Percentiles rank a stretch among this genome's conserved stretches.
phyloP scores from a whole-genome alignment of 495 filamentous ascomycete species.

The Xylaria venustula region DNA sequence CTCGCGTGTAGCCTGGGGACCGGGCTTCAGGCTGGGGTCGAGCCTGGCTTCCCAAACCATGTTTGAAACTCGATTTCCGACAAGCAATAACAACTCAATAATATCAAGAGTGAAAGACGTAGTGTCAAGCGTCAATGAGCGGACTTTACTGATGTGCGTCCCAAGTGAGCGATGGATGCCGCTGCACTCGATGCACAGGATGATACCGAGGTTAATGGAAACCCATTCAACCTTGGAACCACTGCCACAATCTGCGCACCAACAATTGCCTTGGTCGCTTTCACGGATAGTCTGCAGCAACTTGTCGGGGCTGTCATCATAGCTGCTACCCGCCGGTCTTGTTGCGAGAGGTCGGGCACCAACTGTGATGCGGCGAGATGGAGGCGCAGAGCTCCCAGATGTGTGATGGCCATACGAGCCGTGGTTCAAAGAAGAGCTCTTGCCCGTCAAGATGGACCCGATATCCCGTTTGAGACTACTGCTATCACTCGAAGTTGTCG shows the following conservation, averaged over 20 bases:
- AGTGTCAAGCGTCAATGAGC: conserved; percentile 92
- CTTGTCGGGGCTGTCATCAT: conserved; percentile 74
- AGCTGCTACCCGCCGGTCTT: conserved; percentile 65
- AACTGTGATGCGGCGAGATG: conserved; percentile 80
- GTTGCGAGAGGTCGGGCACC: conserved; percentile 75
- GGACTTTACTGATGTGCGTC: conserved; percentile 96
- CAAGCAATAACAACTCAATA: conserved; percentile 85
- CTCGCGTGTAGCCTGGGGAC: conserved; percentile 75
- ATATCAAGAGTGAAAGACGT: conserved; percentile 95
- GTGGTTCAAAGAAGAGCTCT: conserved; percentile 74
- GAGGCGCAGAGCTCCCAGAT: conserved; percentile 57
- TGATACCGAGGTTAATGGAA: conserved; percentile 94
- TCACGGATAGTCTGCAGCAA: conserved; percentile 85
- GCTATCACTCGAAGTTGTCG: conserved; percentile 47
- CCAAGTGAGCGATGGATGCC: conserved; percentile 96
- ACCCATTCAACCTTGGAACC: conserved; percentile 95
- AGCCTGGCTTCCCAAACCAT: conserved; percentile 93
- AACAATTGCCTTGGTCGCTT: conserved; percentile 87
- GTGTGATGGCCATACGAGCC: conserved; percentile 42
- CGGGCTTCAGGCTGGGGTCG: conserved; percentile 68
- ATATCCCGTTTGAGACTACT: conserved; percentile 72
- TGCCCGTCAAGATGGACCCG: conserved; percentile 89
- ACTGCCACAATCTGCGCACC: conserved; percentile 94
- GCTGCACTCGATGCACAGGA: conserved; percentile 97
- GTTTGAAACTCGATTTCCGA: conserved; percentile 93